Evolutionary conservation across 2,329 filamentous ascomycete genomes (phyloP), one percentile per base, ranked within the genome.

Genomic region (Aspergillus pseudotamarii): DNA sequence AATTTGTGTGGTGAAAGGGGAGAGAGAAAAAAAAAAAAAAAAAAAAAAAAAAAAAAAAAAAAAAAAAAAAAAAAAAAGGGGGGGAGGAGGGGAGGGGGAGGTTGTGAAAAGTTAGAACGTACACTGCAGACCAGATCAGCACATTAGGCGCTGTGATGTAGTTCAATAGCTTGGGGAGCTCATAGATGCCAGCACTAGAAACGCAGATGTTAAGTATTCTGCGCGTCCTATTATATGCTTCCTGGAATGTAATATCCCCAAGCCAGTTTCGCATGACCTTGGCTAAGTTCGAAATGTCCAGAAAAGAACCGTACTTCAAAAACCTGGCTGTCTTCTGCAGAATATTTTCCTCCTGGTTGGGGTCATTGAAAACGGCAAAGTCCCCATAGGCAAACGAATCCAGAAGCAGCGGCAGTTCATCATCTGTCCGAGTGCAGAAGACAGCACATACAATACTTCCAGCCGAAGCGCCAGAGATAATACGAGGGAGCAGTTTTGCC

Each of bases 101-200:
- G n/a, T n/a, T n/a, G n/a, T n/a, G 3, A 43, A 51, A 4, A n/a
- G 34, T 9, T 9, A 21, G 23, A 11, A 81, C 84, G 81, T 79
- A 86, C 71, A 97, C 94, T 38, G 94, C 94, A 19, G 94, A 97
- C 93, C 94, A 97, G 60, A 98, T 94, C 80, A 97, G 87, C 59
- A 98, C 94, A 73, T 97, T 95, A 0, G 94, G 94, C 0, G 94
- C 91, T 0, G 94, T 97, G 63, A 96, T 87, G 72, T 97, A 97
- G 76, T 98, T 98, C 69, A 98, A 84, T 0, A 98, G 82, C 43
- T 92, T 84, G 0, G 94, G 94, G 19, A 96, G 83, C 74, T 97
- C 94, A 76, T 96, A 95, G 60, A 94, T 86, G 19, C 91, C 92
- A 1, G 92, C 91, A 2, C 91, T 93, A 0, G 94, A 97, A 8